These are phyloP conservation scores for Dissoconium aciculare DNA, from an alignment of 2,329 filamentous ascomycete species.

Conservation along the genomic window DNA sequence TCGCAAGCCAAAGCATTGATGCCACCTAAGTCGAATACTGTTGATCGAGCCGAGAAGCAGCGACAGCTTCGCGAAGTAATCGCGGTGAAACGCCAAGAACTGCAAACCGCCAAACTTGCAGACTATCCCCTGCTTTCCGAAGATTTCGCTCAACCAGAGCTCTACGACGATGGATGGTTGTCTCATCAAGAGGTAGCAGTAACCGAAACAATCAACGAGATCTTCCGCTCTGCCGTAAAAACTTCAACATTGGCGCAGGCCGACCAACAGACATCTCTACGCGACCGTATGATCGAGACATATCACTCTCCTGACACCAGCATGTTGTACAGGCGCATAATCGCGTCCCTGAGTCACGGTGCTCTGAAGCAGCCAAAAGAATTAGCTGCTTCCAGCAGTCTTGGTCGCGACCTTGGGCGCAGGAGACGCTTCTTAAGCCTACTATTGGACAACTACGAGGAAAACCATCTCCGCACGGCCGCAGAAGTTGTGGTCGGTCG, in stretches of 20 bases:
- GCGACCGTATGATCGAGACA: constrained; percentile 35
- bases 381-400: constrained; percentile 26
- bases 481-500: constrained; percentile 47
- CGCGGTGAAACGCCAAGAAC: constrained; percentile 8
- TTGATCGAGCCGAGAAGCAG: constrained; percentile 4
- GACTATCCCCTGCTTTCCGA: constrained; percentile 39
- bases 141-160: constrained; percentile 39
- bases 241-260: constrained; percentile 3
- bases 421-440: constrained; percentile 42
- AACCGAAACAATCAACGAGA: constrained; percentile 43
- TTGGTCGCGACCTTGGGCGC: constrained; percentile 42
- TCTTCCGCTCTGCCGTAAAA: constrained; percentile 35
- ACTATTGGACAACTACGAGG: constrained; percentile 44
- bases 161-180: constrained; percentile 51
- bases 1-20: no score
- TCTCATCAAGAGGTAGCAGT: constrained; percentile 46
- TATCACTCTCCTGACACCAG: constrained; percentile 40
- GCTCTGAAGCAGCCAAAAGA: constrained; percentile 42
- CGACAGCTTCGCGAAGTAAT: constrained; percentile 8
- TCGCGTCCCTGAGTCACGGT: constrained; percentile 44
- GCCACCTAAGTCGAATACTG: constrained; percentile 2
- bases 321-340: constrained; percentile 40
- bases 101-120: constrained; percentile 10
- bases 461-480: constrained; percentile 35
- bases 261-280: constrained; percentile 18